Base-by-base conservation (phyloP, 257 asterid species). In the Nicotiana obtusifolia region DNA sequence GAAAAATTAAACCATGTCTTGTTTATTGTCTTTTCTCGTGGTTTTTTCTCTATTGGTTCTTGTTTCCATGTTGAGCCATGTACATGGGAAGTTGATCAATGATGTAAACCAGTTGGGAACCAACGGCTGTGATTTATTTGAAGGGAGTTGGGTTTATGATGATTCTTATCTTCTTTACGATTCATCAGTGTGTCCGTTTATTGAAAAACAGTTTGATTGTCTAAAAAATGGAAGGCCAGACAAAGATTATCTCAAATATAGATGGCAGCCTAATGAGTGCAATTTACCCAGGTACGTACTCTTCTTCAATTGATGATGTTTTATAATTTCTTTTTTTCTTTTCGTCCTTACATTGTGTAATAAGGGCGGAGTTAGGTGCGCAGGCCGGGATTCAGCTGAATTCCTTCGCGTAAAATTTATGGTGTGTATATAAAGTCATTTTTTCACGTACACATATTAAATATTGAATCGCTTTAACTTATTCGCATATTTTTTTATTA, bases 71-170 rank as follows among this genome's bases (percentile, higher is more conserved):
- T 57, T 77, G 52, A 64, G 66, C 33, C 33, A 67, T 26, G 83
- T 71, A 68, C 65, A 57, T 37, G 88, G 86, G 31, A 49, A 33
- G 68, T 68, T 56, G 30, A 30, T 44, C 53, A 52, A 53, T 37
- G 52, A 80, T 22, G 0, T 24, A 7, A 35, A 4, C 53, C 61
- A 67, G 37, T 3, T 20, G 54, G 56, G 22, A 10, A 30, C 54
- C 56, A 60, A 66, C 3, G 60, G 56, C 28, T 85, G 90, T 75
- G 87, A 87, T 83, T 4, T 87, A 7, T 83, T 71, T 47, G 19
- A 85, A 56, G 90, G 90, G 31, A 71, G 20, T 2, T 87, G 90
- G 90, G 77, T 87, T 75, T 30, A 14, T 66, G 88, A 87, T 78
- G 80, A 77, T 73, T 52, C 26, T 26, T 79, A 81, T 80, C 86